Percentiles rank a stretch among this genome's conserved stretches.
These are phyloP conservation scores for Seminavis robusta DNA, from an alignment of 108 stramenopile species.

Conservation along the genomic window DNA sequence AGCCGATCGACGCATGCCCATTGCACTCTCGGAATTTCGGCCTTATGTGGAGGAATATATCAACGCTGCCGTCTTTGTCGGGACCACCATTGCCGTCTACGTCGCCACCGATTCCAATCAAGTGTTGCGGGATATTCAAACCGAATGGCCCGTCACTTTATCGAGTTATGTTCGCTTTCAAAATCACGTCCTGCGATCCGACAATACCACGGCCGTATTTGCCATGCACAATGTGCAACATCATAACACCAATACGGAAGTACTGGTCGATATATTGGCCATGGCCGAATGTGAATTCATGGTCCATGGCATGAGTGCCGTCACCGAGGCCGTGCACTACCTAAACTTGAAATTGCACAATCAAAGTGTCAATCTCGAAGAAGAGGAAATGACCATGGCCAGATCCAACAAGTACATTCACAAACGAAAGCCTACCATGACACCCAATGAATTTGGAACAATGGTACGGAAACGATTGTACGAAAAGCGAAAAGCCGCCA, in stretches of 20 bases:
- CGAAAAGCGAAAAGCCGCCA: no score
- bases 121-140: constrained; percentile 36
- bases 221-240: constrained; percentile 4
- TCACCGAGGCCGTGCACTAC: constrained; percentile 5
- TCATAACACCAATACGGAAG: constrained; percentile 14
- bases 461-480: no score
- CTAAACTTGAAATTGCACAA: constrained; percentile 3
- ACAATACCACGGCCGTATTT: constrained; percentile 19
- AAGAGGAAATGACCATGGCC: no score
- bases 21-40: constrained; percentile 36
- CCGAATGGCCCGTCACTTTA: constrained; percentile 35
- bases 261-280: constrained; percentile 10
- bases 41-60: constrained; percentile 39
- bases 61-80: constrained; percentile 28
- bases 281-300: constrained; percentile 12
- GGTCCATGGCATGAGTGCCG: constrained; percentile 4
- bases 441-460: no score
- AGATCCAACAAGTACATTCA: no score
- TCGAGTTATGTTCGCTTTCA: not conserved
- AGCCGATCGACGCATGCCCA: constrained; percentile 40
- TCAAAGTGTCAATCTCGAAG: constrained; percentile 4
- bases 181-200: constrained; percentile 2
- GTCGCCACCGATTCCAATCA: constrained; percentile 46
- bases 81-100: constrained; percentile 23
- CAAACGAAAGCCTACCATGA: no score